Evolutionary conservation across 2,329 filamentous ascomycete genomes (phyloP).

Genomic region (Aureobasidium sp.): DNA sequence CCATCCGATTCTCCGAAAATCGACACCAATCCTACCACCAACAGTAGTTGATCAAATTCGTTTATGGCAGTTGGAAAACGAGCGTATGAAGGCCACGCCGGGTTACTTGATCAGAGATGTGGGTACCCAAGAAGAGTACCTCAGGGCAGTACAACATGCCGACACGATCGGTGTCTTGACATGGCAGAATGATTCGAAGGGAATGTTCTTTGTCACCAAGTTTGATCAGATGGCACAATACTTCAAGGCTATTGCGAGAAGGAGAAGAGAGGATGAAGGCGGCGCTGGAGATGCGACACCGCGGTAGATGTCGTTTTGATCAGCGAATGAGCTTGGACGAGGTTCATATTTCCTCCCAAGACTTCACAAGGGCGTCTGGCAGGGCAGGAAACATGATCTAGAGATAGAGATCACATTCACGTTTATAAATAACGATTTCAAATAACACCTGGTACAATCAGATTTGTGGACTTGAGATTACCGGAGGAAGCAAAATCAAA

Average conservation of each 20-base stretch:
- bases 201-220: constrained; percentile 86
- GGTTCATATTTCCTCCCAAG: too few relatives aligned
- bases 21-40: constrained; percentile 73
- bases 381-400: too few relatives aligned
- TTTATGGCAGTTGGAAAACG: constrained; percentile 94
- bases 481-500: too few relatives aligned
- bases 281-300: neutral
- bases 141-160: constrained; percentile 65
- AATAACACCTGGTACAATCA: too few relatives aligned
- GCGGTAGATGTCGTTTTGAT: neutral
- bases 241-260: constrained; percentile 52
- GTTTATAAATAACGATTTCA: too few relatives aligned
- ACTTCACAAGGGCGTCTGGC: too few relatives aligned
- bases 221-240: constrained; percentile 83
- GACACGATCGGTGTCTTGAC: constrained; percentile 84
- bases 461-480: too few relatives aligned
- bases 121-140: constrained; percentile 56
- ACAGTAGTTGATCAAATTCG: constrained; percentile 97
- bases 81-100: constrained; percentile 76
- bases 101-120: constrained; percentile 93
- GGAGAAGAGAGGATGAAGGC: constrained; percentile 27
- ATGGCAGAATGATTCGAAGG: constrained; percentile 73
- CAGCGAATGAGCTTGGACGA: too few relatives aligned
- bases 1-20: constrained; percentile 83
- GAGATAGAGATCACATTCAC: too few relatives aligned